Evolutionary conservation across 2,329 filamentous ascomycete species (phyloP), one percentile per base, ranked within the genome.

Genomic region (Dactylellina haptotyla): DNA sequence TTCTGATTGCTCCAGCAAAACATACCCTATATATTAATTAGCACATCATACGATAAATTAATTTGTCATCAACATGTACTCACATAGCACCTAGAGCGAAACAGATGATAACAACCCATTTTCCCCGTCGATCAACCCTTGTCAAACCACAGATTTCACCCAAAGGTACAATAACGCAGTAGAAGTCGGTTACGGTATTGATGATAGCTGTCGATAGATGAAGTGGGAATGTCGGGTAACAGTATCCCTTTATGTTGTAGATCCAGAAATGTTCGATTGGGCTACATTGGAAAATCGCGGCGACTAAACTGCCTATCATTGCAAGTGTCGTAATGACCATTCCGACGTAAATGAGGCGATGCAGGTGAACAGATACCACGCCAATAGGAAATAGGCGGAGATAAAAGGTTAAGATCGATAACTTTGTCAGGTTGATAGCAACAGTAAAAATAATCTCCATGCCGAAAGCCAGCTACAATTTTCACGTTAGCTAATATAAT

Each of bases 211-310:
- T 72, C 12, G 67, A 53, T 12, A 72, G 28, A 48, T 72, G 67
- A 20, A 61, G 59, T 6, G 67, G 67, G 23, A 37, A 72, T 12
- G 59, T 65, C 23, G 67, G 67, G 46, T 72, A 72, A 37, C 67
- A 72, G 20, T 72, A 46, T 16, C 67, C 67, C 39, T 72, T 46
- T 25, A 72, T 65, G 20, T 65, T 48, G 16, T 65, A 72, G 10
- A 65, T 48, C 70, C 70, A 74, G 10, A 74, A 74, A 45, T 66
- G 56, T 32, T 74, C 16, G n/a, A 74, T 53, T 5, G 70, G 70
- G 20, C 50, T 56, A 39, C 70, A 74, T 26, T 74, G 70, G 10
- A 74, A 67, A 25, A 74, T 74, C 5, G 70, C 63, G 4, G 70
- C 63, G 3, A 18, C 41, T 6, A 67, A 34, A 4, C 51, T 65